phyloP scores from a whole-genome alignment of 768 basidiomycete species.

The Psilocybe cyanescens region DNA sequence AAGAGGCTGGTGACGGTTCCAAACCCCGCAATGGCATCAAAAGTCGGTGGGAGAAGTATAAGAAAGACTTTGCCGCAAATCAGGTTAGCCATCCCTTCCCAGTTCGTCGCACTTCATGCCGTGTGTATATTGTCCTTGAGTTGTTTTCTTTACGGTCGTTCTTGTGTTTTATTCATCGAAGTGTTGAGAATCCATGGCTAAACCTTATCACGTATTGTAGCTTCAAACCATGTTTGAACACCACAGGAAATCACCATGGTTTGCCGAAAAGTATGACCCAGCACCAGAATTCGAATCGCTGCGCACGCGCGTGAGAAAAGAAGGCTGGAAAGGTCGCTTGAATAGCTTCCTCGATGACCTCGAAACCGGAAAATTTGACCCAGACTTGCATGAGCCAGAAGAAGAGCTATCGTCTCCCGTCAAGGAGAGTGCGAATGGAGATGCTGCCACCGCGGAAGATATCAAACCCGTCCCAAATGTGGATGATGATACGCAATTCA shows the following conservation, averaged over 20 bases:
- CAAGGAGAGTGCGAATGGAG: constrained; percentile 58
- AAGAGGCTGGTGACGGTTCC: constrained; percentile 79
- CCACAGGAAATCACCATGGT: constrained; percentile 96
- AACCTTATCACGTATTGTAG: constrained; percentile 58
- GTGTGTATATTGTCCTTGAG: constrained; percentile 25
- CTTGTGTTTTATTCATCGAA: constrained; percentile 23
- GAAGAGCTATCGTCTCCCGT: constrained; percentile 50
- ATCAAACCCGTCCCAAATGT: constrained; percentile 46
- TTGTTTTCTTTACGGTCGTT: constrained; percentile 18
- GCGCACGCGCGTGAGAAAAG: constrained; percentile 78
- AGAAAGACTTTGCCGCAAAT: constrained; percentile 84
- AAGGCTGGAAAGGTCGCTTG: constrained; percentile 81
- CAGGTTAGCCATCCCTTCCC: constrained; percentile 67
- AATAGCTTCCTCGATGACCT: constrained; percentile 79
- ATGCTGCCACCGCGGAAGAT: constrained; percentile 52
- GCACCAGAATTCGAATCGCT: constrained; percentile 68
- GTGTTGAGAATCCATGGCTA: constrained; percentile 29
- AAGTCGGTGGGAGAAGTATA: constrained; percentile 90
- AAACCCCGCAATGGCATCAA: constrained; percentile 87
- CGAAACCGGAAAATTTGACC: constrained; percentile 86
- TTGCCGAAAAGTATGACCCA: constrained; percentile 93
- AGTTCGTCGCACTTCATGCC: constrained; percentile 27
- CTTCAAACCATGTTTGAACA: constrained; percentile 95
- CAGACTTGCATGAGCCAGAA: constrained; percentile 67
- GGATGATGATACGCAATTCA: constrained; percentile 80